Evolutionary conservation across 1,284 basidiomycete genomes (phyloP).

Genomic region (Cryptococcus sp.): DNA sequence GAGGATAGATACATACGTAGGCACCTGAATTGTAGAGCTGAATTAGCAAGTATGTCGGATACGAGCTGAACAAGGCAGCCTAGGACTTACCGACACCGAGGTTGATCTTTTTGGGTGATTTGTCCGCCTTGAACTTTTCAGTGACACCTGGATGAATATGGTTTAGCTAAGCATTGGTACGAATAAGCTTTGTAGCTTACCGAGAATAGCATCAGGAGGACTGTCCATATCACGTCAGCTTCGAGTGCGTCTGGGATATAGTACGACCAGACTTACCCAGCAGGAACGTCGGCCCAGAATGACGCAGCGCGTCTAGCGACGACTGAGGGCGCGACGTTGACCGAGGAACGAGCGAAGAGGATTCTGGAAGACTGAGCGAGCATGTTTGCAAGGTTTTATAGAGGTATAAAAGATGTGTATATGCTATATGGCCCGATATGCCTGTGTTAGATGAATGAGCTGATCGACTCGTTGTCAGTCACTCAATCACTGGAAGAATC

Average conservation of each 20-base stretch:
- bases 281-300: constrained; percentile 34
- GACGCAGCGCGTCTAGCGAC: constrained; percentile 21
- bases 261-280: constrained; percentile 27
- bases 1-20: constrained; percentile 34
- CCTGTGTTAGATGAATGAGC: too few species aligned
- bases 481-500: too few species aligned
- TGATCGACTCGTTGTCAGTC: too few species aligned
- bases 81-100: constrained; percentile 76
- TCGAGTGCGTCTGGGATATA: background rate
- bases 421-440: too few species aligned
- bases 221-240: constrained; percentile 7
- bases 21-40: constrained; percentile 28
- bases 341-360: constrained; percentile 12
- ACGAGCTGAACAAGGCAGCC: background rate
- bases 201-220: constrained; percentile 39
- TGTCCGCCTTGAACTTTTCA: constrained; percentile 74
- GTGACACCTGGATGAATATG: constrained; percentile 40
- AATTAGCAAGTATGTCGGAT: constrained; percentile 26
- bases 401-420: too few species aligned
- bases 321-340: background rate
- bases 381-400: constrained; percentile 7
- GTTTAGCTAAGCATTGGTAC: constrained; percentile 2
- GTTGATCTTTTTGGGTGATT: constrained; percentile 90
- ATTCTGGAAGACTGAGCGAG: constrained; percentile 15
- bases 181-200: constrained; percentile 16